Evolutionary conservation across 805 yeast species (phyloP).

Genomic region (Ogataea zsoltii): DNA sequence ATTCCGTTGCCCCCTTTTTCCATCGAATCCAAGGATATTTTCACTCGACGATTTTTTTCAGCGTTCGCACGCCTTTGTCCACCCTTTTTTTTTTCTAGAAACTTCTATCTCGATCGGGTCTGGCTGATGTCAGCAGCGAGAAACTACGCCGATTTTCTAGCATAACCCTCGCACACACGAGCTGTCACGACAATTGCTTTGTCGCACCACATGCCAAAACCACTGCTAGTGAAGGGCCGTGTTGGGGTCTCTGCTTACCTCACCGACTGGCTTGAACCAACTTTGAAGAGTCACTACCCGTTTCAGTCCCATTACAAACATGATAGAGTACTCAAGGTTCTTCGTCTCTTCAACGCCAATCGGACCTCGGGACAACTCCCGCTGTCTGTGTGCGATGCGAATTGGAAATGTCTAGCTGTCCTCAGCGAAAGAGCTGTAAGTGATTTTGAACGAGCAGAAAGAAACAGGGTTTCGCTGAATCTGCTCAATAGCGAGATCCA

Average conservation of each 20-base stretch:
- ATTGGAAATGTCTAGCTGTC: slow-evolving; percentile 17
- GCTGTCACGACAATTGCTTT: slow-evolving; percentile 1
- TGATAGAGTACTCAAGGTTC: slow-evolving; percentile 14
- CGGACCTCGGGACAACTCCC: slow-evolving; percentile 11
- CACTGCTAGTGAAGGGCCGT: background rate
- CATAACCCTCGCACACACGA: background rate
- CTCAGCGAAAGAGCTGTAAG: slow-evolving; percentile 16
- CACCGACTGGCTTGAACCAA: slow-evolving; percentile 3
- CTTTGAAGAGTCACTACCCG: slow-evolving; percentile 2
- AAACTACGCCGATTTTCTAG: no score
- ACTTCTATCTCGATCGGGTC: slow-evolving; percentile 9
- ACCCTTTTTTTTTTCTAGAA: slow-evolving; percentile 18
- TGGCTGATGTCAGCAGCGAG: slow-evolving; percentile 4
- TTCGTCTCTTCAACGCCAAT: slow-evolving; percentile 9
- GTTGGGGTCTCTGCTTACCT: background rate
- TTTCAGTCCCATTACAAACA: background rate
- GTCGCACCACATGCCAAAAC: slow-evolving; percentile 1
- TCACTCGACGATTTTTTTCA: slow-evolving; percentile 5
- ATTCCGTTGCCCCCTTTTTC: slow-evolving; percentile 1
- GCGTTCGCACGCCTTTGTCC: slow-evolving; percentile 7
- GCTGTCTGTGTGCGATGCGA: slow-evolving; percentile 22
- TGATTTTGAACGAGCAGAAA: slow-evolving; percentile 19
- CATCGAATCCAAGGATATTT: slow-evolving; percentile 8
- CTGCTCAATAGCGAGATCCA: slow-evolving; percentile 19
- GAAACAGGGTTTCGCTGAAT: slow-evolving; percentile 17